phyloP scores from a whole-genome alignment of 2,329 filamentous ascomycete species.

The Monilinia fructicola region DNA sequence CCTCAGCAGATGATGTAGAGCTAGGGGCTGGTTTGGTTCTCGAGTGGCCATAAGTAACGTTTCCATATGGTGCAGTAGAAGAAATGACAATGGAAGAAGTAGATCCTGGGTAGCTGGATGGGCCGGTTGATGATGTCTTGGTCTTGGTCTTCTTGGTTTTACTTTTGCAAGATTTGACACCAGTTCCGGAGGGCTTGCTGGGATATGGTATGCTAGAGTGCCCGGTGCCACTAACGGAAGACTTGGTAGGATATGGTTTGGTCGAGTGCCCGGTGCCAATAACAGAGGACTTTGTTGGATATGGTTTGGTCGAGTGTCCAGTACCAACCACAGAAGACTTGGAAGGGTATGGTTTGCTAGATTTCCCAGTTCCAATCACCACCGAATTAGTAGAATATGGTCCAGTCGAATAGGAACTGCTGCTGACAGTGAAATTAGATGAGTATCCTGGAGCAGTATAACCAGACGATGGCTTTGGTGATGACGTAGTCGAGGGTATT shows the following conservation, averaged over 20 bases:
- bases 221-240: not conserved
- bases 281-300: not conserved
- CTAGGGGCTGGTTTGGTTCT: not conserved
- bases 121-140: conserved; percentile 1
- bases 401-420: not conserved
- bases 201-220: conserved; percentile 3
- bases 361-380: not conserved
- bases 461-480: conserved; percentile 10
- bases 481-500: not conserved
- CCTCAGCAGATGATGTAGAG: conserved; percentile 11
- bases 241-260: not conserved
- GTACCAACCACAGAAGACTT: not conserved
- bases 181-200: conserved; percentile 3
- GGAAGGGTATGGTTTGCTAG: not conserved
- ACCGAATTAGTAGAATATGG: not conserved
- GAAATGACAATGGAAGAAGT: not conserved
- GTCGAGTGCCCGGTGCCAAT: not conserved
- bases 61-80: conserved; percentile 17
- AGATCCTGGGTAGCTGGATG: conserved; percentile 3
- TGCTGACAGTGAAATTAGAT: not conserved
- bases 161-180: not conserved
- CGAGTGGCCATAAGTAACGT: conserved; percentile 12
- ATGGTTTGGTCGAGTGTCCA: not conserved
- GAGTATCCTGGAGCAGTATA: conserved; percentile 11
- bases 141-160: conserved; percentile 23